phyloP scores from a whole-genome alignment of 257 asterid genomes.

The Capsicum chinense region DNA sequence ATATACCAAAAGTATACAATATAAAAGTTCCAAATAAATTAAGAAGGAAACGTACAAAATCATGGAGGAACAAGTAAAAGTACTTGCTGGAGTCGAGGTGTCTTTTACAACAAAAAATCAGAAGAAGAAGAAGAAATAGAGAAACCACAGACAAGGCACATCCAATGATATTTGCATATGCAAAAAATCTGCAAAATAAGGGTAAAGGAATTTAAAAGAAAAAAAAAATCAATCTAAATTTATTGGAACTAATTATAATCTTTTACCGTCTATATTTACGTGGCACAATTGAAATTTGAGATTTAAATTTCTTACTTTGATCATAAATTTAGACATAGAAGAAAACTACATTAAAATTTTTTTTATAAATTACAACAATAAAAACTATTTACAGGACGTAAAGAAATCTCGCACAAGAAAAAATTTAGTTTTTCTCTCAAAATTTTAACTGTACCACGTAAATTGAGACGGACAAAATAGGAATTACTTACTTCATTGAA shows the following conservation, averaged over 20 bases:
- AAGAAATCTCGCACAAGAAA: too few species aligned
- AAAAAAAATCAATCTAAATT: not conserved
- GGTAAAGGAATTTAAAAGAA: not conserved
- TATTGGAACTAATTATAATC: not conserved
- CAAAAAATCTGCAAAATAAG: constrained; percentile 58
- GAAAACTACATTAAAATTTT: too few species aligned
- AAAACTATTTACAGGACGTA: too few species aligned
- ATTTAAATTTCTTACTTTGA: too few species aligned
- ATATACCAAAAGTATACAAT: too few species aligned
- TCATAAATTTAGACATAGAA: too few species aligned
- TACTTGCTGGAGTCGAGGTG: constrained; percentile 34
- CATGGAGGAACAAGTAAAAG: constrained; percentile 65
- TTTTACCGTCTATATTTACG: too few species aligned
- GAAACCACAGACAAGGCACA: constrained; percentile 48
- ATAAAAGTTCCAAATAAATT: not conserved
- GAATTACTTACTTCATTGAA: constrained; percentile 53
- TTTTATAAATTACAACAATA: too few species aligned
- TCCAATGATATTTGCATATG: constrained; percentile 54
- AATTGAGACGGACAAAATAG: too few species aligned
- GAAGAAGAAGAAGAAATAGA: constrained; percentile 33
- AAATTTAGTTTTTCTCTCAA: too few species aligned
- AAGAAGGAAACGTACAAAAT: constrained; percentile 51
- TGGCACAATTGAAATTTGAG: too few species aligned
- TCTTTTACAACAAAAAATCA: constrained; percentile 39
- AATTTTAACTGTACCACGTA: too few species aligned